A percentile compares a stretch with the other conserved stretches of the same genome.
Evolutionary conservation across 208 protist genomes (phyloP).

Genomic region (Leishmania martiniquensis): DNA sequence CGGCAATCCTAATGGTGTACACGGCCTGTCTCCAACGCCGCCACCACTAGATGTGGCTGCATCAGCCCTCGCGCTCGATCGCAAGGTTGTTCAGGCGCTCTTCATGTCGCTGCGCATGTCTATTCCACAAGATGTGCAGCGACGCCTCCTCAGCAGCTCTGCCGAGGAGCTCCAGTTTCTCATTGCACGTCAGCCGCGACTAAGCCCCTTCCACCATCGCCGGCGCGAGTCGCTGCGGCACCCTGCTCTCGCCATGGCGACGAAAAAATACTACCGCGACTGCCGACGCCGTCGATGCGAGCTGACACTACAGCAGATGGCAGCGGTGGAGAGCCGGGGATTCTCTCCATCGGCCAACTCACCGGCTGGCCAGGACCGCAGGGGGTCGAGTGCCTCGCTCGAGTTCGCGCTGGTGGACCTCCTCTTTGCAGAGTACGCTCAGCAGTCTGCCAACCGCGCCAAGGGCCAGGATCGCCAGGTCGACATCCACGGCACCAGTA

Average conservation of each 20-base stretch:
- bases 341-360: neutral
- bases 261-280: constrained; percentile 65
- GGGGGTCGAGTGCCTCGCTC: constrained; percentile 1
- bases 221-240: constrained; percentile 75
- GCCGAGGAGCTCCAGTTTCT: constrained; percentile 76
- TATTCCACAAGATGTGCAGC: constrained; percentile 57
- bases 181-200: constrained; percentile 64
- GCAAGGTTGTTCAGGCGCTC: constrained; percentile 50
- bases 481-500: neutral
- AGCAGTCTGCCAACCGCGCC: constrained; percentile 16
- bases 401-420: constrained; percentile 27
- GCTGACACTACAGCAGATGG: constrained; percentile 19
- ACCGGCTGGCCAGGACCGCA: neutral
- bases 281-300: constrained; percentile 34
- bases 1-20: neutral
- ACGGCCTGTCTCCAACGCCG: neutral
- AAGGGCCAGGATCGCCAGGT: constrained; percentile 15
- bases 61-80: constrained; percentile 8
- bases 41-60: neutral
- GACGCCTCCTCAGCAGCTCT: constrained; percentile 39
- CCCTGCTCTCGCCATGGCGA: constrained; percentile 80
- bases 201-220: constrained; percentile 75
- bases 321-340: constrained; percentile 3
- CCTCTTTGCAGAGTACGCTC: constrained; percentile 31
- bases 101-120: constrained; percentile 69